Conservation (phyloP, 2,329 filamentous ascomycete species). For the Aspergillus cejpii region DNA sequence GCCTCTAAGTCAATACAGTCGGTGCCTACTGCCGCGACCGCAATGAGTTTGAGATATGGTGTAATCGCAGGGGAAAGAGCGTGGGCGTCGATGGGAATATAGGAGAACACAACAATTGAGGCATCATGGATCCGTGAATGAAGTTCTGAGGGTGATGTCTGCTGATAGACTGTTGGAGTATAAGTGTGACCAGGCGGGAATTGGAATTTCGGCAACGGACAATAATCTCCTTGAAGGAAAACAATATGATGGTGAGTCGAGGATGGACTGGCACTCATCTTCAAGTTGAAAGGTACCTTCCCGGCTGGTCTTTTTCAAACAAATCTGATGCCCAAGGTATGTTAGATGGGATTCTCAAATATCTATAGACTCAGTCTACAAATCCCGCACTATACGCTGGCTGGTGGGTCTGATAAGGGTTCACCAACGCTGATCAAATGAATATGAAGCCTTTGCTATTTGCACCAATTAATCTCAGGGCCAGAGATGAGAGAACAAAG, state of each 20-base stretch:
- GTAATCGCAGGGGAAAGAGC: constrained; percentile 40
- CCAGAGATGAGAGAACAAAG: too few relatives aligned
- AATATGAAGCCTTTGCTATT: too few relatives aligned
- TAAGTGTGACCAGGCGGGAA: constrained; percentile 41
- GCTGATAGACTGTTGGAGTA: constrained; percentile 28
- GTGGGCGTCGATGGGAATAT: constrained; percentile 24
- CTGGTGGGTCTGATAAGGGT: too few relatives aligned
- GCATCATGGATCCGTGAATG: constrained; percentile 41
- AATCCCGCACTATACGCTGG: too few relatives aligned
- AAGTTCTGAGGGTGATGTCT: constrained; percentile 33
- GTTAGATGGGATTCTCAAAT: background rate
- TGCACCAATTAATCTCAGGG: too few relatives aligned
- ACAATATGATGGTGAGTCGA: constrained; percentile 42
- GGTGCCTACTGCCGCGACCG: constrained; percentile 44
- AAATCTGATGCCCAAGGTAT: background rate
- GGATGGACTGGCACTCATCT: constrained; percentile 14
- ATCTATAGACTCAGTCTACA: too few relatives aligned
- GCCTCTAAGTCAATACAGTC: constrained; percentile 44
- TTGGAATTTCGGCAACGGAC: constrained; percentile 35
- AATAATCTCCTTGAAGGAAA: constrained; percentile 43
- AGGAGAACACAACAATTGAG: constrained; percentile 43
- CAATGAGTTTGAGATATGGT: constrained; percentile 42
- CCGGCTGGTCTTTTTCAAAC: background rate
- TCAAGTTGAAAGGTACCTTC: background rate
- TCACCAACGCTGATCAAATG: too few relatives aligned